Base-by-base conservation (phyloP, 2,329 filamentous ascomycete species). In the Xylaria sp. region DNA sequence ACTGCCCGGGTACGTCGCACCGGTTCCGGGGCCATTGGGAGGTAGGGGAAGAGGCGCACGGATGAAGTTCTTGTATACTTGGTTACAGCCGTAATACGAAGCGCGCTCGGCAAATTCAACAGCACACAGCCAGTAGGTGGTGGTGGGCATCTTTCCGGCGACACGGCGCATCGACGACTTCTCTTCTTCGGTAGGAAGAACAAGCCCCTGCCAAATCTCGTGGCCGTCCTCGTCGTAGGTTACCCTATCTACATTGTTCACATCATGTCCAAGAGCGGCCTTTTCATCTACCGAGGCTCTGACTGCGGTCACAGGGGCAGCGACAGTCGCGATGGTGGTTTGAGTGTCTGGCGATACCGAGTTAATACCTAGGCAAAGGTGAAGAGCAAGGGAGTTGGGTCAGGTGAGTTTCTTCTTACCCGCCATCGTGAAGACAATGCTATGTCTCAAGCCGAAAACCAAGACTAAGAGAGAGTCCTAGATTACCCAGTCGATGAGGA, bases 41-140 rank as follows among this genome's bases (percentile, higher is more conserved):
- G 85, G 85, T 2, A 87, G 72, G 25, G 85, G 86, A 2, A 88
- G 74, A 29, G 82, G 81, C 7, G 82, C 82, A 50, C 86, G 80
- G 71, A 88, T 81, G 72, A 84, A 88, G 73, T 88, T 87, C 61
- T 80, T 80, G 74, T 86, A 86, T n/a, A 76, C 76, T 0, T 81
- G 81, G 61, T 80, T 77, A n/a, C 79, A 81, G 45, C 83, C 84
- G 69, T 84, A 85, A 76, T 85, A 86, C 0, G 83, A 84, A 1
- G 83, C 83, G 25, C 84, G 80, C 71, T 86, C 84, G 27, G 81
- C 81, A 62, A 85, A 83, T 63, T 86, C 84, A 33, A 85, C 82
- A n/a, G 82, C 66, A 64, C 83, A 85, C 4, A 85, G 78, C 7
- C 79, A 74, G 68, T 82, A 86, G 1, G 80, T 79, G 3, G 79